Conservation (phyloP, 805 yeast genomes). For the Ogataea polymorpha region DNA sequence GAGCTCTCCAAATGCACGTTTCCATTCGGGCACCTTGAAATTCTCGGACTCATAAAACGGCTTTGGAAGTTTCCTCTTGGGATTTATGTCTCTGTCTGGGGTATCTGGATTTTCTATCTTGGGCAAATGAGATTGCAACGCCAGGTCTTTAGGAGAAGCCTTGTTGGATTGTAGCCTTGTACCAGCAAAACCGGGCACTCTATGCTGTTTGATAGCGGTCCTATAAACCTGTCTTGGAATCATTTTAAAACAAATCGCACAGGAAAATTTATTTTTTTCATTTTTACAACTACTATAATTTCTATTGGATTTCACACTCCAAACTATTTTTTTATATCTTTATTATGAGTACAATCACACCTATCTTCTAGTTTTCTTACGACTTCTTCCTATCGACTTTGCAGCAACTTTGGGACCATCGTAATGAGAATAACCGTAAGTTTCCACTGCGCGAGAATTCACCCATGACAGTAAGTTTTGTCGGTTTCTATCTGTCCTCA, state of each 20-base stretch:
- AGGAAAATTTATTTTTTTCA: conserved; percentile 10
- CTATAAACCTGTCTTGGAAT: conserved; percentile 8
- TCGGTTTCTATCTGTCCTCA: conserved; percentile 39
- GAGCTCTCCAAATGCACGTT: conserved; percentile 60
- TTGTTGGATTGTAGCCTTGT: conserved; percentile 11
- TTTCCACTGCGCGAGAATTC: conserved; percentile 53
- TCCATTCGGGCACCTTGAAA: conserved; percentile 43
- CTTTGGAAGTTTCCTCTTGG: conserved; percentile 30
- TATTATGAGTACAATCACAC: conserved; percentile 9
- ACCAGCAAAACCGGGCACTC: neutral
- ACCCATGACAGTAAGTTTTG: conserved; percentile 59
- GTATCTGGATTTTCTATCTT: conserved; percentile 33
- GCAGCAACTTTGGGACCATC: conserved; percentile 41
- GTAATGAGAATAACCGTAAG: conserved; percentile 49
- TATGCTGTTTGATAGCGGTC: neutral
- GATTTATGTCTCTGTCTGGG: conserved; percentile 35
- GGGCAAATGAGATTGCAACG: conserved; percentile 34
- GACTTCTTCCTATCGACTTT: conserved; percentile 16
- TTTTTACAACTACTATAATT: conserved; percentile 7
- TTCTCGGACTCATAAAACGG: conserved; percentile 31
- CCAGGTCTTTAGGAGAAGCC: conserved; percentile 29
- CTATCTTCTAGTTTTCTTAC: conserved; percentile 18
- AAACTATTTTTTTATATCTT: neutral
- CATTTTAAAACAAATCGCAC: conserved; percentile 1
- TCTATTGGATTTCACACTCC: conserved; percentile 11